Base-by-base conservation (phyloP, 1,284 basidiomycete species). In the Hypsizygus ulmarius region DNA sequence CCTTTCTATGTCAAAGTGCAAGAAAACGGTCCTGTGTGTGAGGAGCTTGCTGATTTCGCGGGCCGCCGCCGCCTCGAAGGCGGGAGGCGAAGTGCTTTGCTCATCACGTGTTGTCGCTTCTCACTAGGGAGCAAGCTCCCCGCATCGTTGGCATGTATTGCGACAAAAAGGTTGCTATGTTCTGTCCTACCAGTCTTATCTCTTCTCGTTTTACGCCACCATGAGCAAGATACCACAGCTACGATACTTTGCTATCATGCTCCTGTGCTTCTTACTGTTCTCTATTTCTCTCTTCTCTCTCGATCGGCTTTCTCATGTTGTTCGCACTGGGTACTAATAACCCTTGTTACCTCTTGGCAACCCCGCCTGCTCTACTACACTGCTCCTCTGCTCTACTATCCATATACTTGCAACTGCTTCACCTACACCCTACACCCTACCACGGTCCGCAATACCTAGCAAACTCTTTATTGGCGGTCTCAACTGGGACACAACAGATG, bases 391-490 rank as follows among this genome's bases (percentile, higher is more conserved):
- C 59, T 58, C 59, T 70, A 65, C 63, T 66, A 64, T 60, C 40
- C 54, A 60, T 67, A 52, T 70, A 64, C 59, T 47, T 25, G 21
- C 53, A 60, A 49, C 60, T 60, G 52, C 59, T 48, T 61, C 60
- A 59, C 52, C 50, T 49, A 25, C 57, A 49, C 52, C 48, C 53
- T 48, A 49, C 29, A 50, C 51, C 55, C 52, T 55, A 58, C 59
- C 67, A 64, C 54, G 65, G 65, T 63, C 63, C 62, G 63, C 58
- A 64, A 56, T 59, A 72, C 3, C 21, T 83, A 97, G 95, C 73
- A 97, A 97, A 82, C 93, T 97, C 87, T 97, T 97, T 75, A 90
- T 97, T 67, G 94, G 94, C 62, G 94, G 94, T 66, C 79, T 97
- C 58, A 96, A 93, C 75, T 97, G 94, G 94, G 93, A 97, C 72